These are phyloP conservation scores for Ustilago loliicola DNA, from an alignment of 1,284 basidiomycete genomes.

Conservation along the genomic window DNA sequence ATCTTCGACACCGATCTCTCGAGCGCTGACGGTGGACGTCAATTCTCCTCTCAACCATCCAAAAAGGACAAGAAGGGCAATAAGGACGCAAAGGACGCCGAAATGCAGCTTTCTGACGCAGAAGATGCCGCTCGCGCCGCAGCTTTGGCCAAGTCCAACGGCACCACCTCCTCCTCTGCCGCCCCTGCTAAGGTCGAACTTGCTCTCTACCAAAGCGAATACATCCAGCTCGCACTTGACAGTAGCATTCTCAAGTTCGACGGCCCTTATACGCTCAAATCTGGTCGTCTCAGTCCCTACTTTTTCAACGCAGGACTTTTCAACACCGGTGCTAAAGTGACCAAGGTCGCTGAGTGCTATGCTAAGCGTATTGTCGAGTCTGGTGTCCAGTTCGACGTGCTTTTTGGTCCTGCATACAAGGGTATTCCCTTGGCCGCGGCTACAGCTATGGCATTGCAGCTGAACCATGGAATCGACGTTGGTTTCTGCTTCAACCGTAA, in stretches of 20 bases:
- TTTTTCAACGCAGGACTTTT: slow-evolving; percentile 96
- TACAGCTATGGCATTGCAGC: slow-evolving; percentile 81
- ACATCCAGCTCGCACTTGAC: slow-evolving; percentile 65
- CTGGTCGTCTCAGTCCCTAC: slow-evolving; percentile 91
- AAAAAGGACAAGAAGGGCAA: slow-evolving; percentile 31
- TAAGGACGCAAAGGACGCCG: slow-evolving; percentile 29
- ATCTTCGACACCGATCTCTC: slow-evolving; percentile 67
- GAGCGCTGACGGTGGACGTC: slow-evolving; percentile 59
- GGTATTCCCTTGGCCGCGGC: slow-evolving; percentile 94
- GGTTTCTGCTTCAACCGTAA: slow-evolving; percentile 94
- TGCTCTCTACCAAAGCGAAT: slow-evolving; percentile 62
- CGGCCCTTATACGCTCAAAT: slow-evolving; percentile 76
- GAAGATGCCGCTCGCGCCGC: slow-evolving; percentile 50
- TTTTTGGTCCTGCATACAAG: slow-evolving; percentile 98
- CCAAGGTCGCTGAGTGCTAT: slow-evolving; percentile 86
- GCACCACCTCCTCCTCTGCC: slow-evolving; percentile 10
- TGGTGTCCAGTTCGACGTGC: slow-evolving; percentile 79
- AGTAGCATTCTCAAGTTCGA: slow-evolving; percentile 65
- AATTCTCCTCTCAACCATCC: slow-evolving; percentile 53
- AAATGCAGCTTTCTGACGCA: slow-evolving; percentile 30
- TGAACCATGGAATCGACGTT: slow-evolving; percentile 78
- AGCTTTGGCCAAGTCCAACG: slow-evolving; percentile 16
- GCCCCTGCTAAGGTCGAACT: slow-evolving; percentile 46
- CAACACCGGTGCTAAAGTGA: slow-evolving; percentile 81
- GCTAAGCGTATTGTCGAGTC: slow-evolving; percentile 78